These are phyloP conservation scores for Chondrus crispus DNA, from an alignment of 23 red algal genomes.

Conservation along the genomic window DNA sequence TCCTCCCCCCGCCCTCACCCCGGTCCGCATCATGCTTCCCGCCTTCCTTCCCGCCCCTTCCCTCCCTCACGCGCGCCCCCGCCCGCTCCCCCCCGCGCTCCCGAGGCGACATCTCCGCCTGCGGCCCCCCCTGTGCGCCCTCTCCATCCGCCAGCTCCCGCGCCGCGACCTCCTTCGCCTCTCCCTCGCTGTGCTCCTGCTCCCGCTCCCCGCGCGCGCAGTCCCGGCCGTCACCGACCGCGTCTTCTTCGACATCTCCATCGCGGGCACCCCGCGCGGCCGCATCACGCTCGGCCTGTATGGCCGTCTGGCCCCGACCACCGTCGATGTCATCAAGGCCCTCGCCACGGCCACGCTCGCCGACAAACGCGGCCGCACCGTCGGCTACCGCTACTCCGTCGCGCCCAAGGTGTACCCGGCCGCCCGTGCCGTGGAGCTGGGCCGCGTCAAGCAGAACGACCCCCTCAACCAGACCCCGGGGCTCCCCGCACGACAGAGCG, in stretches of 20 bases:
- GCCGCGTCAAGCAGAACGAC: conserved; percentile 63
- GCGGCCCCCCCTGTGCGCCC: not conserved
- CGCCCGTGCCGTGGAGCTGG: conserved; percentile 55
- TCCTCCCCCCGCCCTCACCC: not conserved
- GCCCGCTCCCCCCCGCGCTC: not conserved
- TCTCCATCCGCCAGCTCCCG: not conserved
- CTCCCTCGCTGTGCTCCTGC: not conserved
- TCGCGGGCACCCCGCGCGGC: conserved; percentile 63
- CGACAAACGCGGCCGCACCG: conserved; percentile 53
- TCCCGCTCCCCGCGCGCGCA: not conserved
- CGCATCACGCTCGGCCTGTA: conserved; percentile 75
- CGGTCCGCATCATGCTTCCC: not conserved
- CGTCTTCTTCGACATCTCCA: conserved; percentile 78
- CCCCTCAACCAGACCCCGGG: conserved; percentile 52
- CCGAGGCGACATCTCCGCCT: not conserved
- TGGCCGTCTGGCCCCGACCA: conserved; percentile 58
- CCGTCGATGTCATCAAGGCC: conserved; percentile 43
- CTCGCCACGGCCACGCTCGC: conserved; percentile 44
- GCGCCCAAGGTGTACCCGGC: conserved; percentile 32
- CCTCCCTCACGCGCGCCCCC: not conserved
- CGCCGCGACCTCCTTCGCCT: not conserved
- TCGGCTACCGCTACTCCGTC: conserved; percentile 63
- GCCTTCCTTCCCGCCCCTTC: not conserved
- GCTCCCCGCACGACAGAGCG: conserved; percentile 11
- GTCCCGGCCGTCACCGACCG: conserved; percentile 12